Percentiles rank a stretch among this genome's conserved stretches.
Evolutionary conservation across 73 alveolate species (phyloP).

Genomic region (Halteria grandinella): DNA sequence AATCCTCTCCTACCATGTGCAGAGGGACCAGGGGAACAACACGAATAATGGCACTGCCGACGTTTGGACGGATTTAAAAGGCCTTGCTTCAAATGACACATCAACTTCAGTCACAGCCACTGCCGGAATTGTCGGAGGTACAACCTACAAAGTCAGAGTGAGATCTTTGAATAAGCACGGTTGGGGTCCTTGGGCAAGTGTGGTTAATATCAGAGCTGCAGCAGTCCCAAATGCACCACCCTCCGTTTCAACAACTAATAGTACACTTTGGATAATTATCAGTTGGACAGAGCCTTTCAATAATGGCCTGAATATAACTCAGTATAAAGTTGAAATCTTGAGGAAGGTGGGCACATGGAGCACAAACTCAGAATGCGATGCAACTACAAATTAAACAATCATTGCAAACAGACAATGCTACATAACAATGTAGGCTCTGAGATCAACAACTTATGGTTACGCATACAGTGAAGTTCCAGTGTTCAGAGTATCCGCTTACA

Average conservation of each 20-base stretch:
- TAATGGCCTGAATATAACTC: not conserved
- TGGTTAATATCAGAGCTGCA: not conserved
- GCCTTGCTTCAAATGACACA: not conserved
- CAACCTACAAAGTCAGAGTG: constrained; percentile 25
- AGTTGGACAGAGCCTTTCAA: not conserved
- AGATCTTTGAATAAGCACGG: constrained; percentile 45
- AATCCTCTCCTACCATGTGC: not conserved
- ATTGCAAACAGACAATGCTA: not conserved
- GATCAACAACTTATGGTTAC: not conserved
- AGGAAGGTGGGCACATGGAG: not conserved
- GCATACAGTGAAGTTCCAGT: not conserved
- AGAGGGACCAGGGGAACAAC: constrained; percentile 51
- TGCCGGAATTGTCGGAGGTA: constrained; percentile 16
- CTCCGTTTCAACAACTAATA: not conserved
- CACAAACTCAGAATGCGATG: not conserved
- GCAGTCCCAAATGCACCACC: not conserved
- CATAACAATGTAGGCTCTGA: not conserved
- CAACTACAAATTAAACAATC: not conserved
- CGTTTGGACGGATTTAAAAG: not conserved
- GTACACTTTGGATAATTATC: constrained; percentile 1
- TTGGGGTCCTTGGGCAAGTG: constrained; percentile 18
- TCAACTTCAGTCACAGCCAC: not conserved
- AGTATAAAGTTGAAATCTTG: not conserved
- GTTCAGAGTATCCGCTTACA: not conserved
- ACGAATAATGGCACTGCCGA: constrained; percentile 54